Conservation (phyloP, 768 basidiomycete genomes). For the Boletus patriciae region DNA sequence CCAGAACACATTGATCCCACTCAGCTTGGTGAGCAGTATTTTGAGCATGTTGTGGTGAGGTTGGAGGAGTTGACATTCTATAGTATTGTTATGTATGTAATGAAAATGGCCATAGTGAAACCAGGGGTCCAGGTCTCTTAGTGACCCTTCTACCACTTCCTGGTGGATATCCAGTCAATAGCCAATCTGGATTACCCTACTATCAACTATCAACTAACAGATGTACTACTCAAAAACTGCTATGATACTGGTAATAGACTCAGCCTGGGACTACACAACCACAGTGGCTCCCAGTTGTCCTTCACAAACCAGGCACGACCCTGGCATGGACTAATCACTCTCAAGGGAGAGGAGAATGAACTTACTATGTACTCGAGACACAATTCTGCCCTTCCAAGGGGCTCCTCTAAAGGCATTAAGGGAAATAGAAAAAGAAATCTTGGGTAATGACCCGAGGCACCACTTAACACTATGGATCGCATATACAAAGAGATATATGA, state of each 20-base stretch:
- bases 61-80: not conserved
- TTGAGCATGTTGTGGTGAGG: no score
- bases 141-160: not conserved
- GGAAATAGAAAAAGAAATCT: not conserved
- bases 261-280: not conserved
- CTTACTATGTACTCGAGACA: not conserved
- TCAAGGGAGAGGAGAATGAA: not conserved
- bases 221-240: no score
- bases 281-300: no score
- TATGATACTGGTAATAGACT: not conserved
- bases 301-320: not conserved
- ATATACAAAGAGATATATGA: no score
- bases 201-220: no score
- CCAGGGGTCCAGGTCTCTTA: not conserved
- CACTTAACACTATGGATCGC: no score
- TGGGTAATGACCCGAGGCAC: not conserved
- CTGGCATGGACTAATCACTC: no score
- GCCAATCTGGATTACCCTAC: no score
- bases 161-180: no score
- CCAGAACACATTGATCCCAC: no score
- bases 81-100: not conserved
- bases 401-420: not conserved
- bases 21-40: no score
- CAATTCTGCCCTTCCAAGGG: not conserved
- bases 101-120: not conserved